Evolutionary conservation across 352 stramenopile species (phyloP).

Genomic region (Phytopythium vexans): DNA sequence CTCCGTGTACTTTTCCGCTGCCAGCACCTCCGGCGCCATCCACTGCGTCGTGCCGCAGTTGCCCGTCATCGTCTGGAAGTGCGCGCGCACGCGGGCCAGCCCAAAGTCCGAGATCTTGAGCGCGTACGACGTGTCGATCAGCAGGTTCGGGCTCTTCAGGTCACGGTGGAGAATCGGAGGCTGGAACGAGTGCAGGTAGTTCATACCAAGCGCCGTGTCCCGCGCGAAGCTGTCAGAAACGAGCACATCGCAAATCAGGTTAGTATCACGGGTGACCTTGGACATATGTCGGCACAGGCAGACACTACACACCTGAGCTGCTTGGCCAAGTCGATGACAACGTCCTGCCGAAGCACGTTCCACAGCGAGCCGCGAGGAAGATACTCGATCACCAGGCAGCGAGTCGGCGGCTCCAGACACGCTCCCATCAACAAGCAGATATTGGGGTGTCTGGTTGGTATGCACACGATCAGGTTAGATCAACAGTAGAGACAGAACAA

Average conservation of each 20-base stretch:
- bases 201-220: slow-evolving; percentile 83
- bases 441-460: slow-evolving; percentile 63
- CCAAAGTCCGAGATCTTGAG: slow-evolving; percentile 91
- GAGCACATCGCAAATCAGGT: slow-evolving; percentile 2
- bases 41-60: slow-evolving; percentile 86
- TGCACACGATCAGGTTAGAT: not conserved
- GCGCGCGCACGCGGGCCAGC: slow-evolving; percentile 69
- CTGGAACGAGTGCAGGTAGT: slow-evolving; percentile 86
- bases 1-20: slow-evolving; percentile 84
- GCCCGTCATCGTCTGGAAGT: slow-evolving; percentile 88
- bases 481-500: not conserved
- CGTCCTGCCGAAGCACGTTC: slow-evolving; percentile 83
- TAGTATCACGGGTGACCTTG: not conserved
- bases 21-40: slow-evolving; percentile 84
- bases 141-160: slow-evolving; percentile 83
- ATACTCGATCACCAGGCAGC: slow-evolving; percentile 87
- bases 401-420: slow-evolving; percentile 72
- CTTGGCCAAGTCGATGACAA: slow-evolving; percentile 64
- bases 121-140: slow-evolving; percentile 72
- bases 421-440: slow-evolving; percentile 85
- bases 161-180: slow-evolving; percentile 85
- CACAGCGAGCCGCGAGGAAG: slow-evolving; percentile 77
- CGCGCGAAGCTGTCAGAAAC: slow-evolving; percentile 51
- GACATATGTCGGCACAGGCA: not conserved
- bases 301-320: slow-evolving; percentile 54